These are phyloP conservation scores for Paramecium sexaurelia DNA, from an alignment of 73 alveolate species.

Conservation along the genomic window DNA sequence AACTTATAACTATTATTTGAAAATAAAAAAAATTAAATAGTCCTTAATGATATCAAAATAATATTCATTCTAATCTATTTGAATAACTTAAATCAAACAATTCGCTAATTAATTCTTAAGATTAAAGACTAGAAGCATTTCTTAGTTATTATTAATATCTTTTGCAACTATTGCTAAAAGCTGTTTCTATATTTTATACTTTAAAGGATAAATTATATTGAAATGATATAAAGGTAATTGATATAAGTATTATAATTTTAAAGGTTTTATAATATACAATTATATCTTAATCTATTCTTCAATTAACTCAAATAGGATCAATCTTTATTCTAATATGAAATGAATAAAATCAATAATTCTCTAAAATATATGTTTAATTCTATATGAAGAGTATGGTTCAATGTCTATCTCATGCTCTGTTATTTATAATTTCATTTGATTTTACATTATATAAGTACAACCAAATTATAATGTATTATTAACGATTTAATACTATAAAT, in stretches of 20 bases:
- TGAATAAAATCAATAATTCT: not conserved
- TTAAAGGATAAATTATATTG: not conserved
- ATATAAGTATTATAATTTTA: not conserved
- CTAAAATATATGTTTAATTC: not conserved
- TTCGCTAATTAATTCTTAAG: not conserved
- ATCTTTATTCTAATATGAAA: not conserved
- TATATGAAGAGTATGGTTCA: not conserved
- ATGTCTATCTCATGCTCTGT: not conserved
- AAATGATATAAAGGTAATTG: not conserved
- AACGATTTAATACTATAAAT: not conserved
- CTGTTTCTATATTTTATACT: not conserved
- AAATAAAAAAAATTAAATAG: not conserved
- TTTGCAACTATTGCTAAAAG: not conserved
- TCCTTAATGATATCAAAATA: not conserved
- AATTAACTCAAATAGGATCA: not conserved
- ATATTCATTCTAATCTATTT: not conserved
- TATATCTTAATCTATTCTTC: not conserved
- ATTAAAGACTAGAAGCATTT: not conserved
- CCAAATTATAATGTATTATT: not conserved
- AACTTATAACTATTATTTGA: not conserved
- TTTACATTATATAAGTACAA: not conserved
- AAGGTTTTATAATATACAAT: not conserved
- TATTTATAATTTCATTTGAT: not conserved
- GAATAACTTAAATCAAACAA: not conserved
- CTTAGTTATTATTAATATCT: not conserved